Conservation (phyloP, 1,284 basidiomycete species). For the Pseudozyma sp. region DNA sequence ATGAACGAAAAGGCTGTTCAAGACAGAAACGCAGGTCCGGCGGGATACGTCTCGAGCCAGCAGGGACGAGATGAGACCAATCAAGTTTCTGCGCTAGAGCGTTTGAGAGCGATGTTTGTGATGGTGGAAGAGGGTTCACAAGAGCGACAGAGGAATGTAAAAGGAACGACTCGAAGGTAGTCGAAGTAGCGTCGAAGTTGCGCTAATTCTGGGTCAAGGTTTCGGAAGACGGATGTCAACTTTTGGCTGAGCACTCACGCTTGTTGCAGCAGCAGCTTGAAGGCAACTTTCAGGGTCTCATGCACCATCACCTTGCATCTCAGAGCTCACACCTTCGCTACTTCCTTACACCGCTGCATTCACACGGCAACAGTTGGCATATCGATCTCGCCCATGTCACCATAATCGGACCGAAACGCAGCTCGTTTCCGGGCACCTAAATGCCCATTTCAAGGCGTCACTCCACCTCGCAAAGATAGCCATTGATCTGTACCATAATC, state of each 20-base stretch:
- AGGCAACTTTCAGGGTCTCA: constrained; percentile 3
- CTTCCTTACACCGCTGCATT: background rate
- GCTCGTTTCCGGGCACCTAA: too few relatives aligned
- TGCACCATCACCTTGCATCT: background rate
- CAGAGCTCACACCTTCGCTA: too few relatives aligned
- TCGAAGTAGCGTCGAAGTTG: background rate
- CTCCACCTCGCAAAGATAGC: too few relatives aligned
- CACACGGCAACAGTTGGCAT: background rate
- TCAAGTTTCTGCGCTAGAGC: too few relatives aligned
- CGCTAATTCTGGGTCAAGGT: background rate
- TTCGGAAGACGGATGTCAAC: constrained; percentile 9
- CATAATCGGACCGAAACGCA: too few relatives aligned
- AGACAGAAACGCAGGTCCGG: too few relatives aligned
- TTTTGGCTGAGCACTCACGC: background rate
- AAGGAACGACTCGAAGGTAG: background rate
- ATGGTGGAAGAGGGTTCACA: too few relatives aligned
- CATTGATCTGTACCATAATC: background rate
- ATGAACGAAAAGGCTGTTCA: background rate
- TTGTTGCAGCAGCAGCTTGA: background rate
- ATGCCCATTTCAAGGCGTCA: too few relatives aligned
- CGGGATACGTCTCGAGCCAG: too few relatives aligned
- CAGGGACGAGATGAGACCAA: too few relatives aligned
- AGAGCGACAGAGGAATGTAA: background rate
- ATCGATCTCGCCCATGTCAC: background rate
- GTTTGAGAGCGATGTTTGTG: too few relatives aligned